Evolutionary conservation across 2,329 filamentous ascomycete genomes (phyloP).

Genomic region (Exophiala spinifera): DNA sequence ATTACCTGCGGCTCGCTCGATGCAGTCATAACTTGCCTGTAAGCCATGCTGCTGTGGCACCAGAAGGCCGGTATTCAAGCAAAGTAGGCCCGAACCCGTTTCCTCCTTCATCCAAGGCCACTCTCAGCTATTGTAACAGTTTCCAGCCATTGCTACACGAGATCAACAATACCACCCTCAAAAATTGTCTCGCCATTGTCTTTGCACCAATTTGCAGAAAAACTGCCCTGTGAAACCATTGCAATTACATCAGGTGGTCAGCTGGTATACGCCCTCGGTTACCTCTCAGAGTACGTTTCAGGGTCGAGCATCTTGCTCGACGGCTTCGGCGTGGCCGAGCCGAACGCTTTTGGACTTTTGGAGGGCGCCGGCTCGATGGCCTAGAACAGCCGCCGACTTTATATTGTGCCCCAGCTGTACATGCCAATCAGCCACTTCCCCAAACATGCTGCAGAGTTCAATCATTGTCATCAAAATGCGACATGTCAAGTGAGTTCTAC

Average conservation of each 20-base stretch:
- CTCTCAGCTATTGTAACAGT: slow-evolving; percentile 4
- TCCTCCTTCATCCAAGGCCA: slow-evolving; percentile 3
- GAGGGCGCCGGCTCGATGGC: no score
- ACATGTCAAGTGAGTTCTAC: background rate
- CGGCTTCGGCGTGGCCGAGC: background rate
- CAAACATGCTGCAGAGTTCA: no score
- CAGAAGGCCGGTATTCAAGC: background rate
- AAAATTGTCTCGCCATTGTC: background rate
- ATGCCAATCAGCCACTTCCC: no score
- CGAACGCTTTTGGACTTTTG: no score
- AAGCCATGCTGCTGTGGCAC: no score
- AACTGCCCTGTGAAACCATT: background rate
- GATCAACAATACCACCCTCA: background rate
- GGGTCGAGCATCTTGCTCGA: background rate
- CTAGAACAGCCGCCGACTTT: no score
- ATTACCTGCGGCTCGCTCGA: no score
- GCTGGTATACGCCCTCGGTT: background rate
- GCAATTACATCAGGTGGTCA: background rate
- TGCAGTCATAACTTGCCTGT: no score
- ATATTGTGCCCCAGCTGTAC: no score
- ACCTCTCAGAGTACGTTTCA: background rate
- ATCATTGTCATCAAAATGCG: background rate
- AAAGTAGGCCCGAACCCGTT: slow-evolving; percentile 16
- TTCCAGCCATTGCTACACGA: slow-evolving; percentile 14
- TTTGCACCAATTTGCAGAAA: background rate